Conservation (phyloP, 2,329 filamentous ascomycete genomes). For the Colletotrichum echinochloae region DNA sequence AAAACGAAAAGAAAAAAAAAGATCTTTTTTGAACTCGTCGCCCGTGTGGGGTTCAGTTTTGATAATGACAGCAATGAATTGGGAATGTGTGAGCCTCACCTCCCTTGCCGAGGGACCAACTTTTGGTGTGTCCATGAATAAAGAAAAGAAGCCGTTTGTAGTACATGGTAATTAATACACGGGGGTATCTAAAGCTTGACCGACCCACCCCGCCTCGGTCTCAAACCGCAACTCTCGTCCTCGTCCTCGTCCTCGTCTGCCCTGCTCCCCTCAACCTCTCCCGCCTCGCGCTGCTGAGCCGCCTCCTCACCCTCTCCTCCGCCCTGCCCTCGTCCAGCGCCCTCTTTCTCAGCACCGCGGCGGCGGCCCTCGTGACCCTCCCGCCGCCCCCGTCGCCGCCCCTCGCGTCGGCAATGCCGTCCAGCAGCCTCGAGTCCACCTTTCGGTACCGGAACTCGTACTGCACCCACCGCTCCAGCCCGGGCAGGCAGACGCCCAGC, state of each 20-base stretch:
- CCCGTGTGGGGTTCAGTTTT: too few species aligned
- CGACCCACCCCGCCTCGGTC: neutral
- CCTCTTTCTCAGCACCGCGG: neutral
- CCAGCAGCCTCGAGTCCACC: constrained; percentile 57
- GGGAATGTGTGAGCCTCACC: too few species aligned
- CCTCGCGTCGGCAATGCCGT: neutral
- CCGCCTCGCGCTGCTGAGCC: neutral
- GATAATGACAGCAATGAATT: too few species aligned
- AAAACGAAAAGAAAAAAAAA: too few species aligned
- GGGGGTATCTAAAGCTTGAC: constrained; percentile 16
- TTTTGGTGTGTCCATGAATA: neutral
- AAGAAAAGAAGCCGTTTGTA: neutral
- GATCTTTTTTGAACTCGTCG: too few species aligned
- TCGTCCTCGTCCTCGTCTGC: too few species aligned
- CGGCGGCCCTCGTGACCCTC: neutral
- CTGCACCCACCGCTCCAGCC: constrained; percentile 60
- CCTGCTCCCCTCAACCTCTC: neutral
- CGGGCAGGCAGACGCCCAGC: constrained; percentile 60
- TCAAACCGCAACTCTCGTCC: neutral
- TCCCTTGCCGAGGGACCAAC: too few species aligned
- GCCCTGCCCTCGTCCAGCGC: neutral
- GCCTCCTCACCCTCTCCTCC: neutral
- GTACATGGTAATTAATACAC: too few species aligned
- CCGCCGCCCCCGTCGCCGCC: neutral
- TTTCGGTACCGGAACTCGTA: constrained; percentile 65